Evolutionary conservation across 305 asterid species (phyloP).

Genomic region (Striga hermonthica): DNA sequence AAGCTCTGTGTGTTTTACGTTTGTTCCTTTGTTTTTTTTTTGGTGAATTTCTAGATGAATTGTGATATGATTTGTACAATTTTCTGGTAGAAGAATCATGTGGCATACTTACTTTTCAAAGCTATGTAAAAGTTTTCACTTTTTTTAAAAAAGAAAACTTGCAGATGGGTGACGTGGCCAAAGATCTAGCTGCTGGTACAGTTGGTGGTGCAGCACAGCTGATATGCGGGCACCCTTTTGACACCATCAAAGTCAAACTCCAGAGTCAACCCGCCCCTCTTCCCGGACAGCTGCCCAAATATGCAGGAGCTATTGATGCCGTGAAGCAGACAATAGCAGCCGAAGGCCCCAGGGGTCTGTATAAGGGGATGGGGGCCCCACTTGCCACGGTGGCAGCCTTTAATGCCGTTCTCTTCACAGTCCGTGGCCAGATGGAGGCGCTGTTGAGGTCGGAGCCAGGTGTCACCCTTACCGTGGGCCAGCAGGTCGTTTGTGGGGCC

Average conservation of each 20-base stretch:
- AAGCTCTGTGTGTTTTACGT: too few relatives aligned
- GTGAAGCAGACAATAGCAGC: conserved; percentile 83
- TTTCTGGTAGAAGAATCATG: too few relatives aligned
- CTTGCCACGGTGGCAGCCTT: conserved; percentile 97
- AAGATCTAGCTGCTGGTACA: conserved; percentile 83
- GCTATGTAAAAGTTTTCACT: too few relatives aligned
- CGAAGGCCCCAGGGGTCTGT: conserved; percentile 87
- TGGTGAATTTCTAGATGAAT: too few relatives aligned
- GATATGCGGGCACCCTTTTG: conserved; percentile 86
- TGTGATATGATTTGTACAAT: too few relatives aligned
- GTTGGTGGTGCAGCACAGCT: conserved; percentile 92
- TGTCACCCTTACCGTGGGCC: conserved; percentile 61
- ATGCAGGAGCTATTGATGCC: conserved; percentile 82
- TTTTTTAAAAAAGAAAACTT: conserved; percentile 2
- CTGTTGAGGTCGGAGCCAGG: conserved; percentile 75
- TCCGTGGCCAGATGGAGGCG: conserved; percentile 88
- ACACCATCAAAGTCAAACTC: conserved; percentile 93
- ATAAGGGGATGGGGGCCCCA: conserved; percentile 98
- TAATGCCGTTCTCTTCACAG: conserved; percentile 83
- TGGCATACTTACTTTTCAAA: too few relatives aligned
- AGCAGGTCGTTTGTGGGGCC: conserved; percentile 81
- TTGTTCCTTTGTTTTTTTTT: too few relatives aligned
- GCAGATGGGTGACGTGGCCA: conserved; percentile 89
- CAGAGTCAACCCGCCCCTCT: conserved; percentile 87
- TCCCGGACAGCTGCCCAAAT: conserved; percentile 81